These are phyloP conservation scores for Lippia alba DNA, from an alignment of 305 asterid genomes.

Conservation along the genomic window DNA sequence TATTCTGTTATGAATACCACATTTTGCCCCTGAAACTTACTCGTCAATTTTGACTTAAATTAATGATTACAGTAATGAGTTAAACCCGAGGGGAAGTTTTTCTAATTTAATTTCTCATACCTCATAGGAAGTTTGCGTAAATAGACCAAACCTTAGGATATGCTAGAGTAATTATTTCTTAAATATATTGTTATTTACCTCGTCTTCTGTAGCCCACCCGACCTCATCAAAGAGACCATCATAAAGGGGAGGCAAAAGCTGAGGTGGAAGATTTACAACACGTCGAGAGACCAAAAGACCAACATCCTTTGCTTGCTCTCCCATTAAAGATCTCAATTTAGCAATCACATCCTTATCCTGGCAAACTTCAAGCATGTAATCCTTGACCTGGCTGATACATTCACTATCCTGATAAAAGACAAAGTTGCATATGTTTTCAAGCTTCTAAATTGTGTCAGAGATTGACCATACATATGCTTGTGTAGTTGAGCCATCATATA, in stretches of 20 bases:
- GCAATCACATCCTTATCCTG: constrained; percentile 43
- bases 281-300: constrained; percentile 87
- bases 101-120: too few species aligned
- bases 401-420: constrained; percentile 51
- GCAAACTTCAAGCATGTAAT: constrained; percentile 66
- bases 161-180: neutral
- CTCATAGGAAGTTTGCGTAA: too few species aligned
- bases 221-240: constrained; percentile 86
- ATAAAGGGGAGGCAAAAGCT: constrained; percentile 90
- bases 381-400: constrained; percentile 68
- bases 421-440: constrained; percentile 28
- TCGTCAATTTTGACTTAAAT: too few species aligned
- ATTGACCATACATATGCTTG: constrained; percentile 11
- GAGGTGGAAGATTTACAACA: constrained; percentile 92
- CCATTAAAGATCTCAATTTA: constrained; percentile 57
- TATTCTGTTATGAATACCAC: too few species aligned
- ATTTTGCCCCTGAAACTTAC: too few species aligned
- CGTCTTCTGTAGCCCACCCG: constrained; percentile 94
- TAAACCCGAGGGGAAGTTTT: too few species aligned
- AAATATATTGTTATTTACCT: constrained; percentile 55
- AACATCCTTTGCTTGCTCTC: constrained; percentile 49
- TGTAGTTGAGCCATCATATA: neutral
- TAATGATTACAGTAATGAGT: too few species aligned
- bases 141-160: too few species aligned
- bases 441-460: constrained; percentile 11